phyloP scores from a whole-genome alignment of 2,329 filamentous ascomycete genomes.

The Pseudogymnoascus sp. region DNA sequence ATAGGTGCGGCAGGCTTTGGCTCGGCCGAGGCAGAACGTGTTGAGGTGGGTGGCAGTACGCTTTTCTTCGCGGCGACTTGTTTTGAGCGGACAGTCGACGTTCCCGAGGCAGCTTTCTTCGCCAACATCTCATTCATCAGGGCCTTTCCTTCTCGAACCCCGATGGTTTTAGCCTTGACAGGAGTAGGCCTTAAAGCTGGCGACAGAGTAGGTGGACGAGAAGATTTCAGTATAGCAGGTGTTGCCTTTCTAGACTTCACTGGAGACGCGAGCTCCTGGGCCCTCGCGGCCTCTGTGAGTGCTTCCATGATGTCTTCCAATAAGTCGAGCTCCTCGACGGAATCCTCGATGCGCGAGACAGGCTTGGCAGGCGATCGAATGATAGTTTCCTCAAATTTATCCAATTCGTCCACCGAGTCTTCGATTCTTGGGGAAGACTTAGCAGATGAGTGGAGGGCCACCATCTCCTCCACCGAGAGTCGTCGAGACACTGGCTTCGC shows the following conservation, averaged over 20 bases:
- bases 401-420: conserved; percentile 53
- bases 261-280: conserved; percentile 21
- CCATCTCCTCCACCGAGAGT: conserved; percentile 26
- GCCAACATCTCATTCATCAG: conserved; percentile 5
- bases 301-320: conserved; percentile 55
- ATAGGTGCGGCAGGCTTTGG: conserved; percentile 4
- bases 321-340: conserved; percentile 54
- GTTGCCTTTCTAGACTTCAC: conserved; percentile 15
- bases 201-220: not conserved
- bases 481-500: not conserved
- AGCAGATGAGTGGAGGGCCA: conserved; percentile 22
- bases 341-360: conserved; percentile 53
- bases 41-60: not conserved
- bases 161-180: not conserved
- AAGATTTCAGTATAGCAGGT: not conserved
- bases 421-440: conserved; percentile 42
- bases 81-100: not conserved
- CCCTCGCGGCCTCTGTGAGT: conserved; percentile 23
- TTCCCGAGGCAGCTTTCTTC: conserved; percentile 7
- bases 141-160: conserved; percentile 2
- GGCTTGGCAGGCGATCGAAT: conserved; percentile 30
- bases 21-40: not conserved
- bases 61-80: not conserved
- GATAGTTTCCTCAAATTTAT: conserved; percentile 34
- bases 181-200: not conserved